Percentiles rank a stretch among this genome's conserved stretches.
Evolutionary conservation across 768 basidiomycete species (phyloP).

Genomic region (Boletus vinaceobasis): DNA sequence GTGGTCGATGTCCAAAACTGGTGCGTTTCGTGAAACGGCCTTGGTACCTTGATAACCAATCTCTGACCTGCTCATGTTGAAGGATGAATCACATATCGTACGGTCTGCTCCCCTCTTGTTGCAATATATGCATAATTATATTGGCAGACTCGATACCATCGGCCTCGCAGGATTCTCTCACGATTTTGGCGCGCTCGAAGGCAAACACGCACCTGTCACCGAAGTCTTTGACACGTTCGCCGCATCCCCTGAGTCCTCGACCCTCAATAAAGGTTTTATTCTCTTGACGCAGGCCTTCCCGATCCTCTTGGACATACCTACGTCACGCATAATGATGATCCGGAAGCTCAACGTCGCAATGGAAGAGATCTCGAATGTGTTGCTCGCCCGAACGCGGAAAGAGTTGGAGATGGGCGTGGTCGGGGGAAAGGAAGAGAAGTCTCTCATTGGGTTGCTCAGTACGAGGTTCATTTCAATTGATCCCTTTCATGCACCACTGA

Average conservation of each 20-base stretch:
- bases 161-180: too few species aligned
- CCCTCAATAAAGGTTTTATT: conserved; percentile 30
- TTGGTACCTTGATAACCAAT: not conserved
- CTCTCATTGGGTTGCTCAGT: conserved; percentile 28
- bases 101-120: not conserved
- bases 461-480: conserved; percentile 6
- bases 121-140: not conserved
- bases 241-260: conserved; percentile 14
- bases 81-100: not conserved
- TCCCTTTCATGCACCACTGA: conserved; percentile 6
- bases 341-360: conserved; percentile 33
- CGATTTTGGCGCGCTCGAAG: conserved; percentile 33
- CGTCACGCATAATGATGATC: conserved; percentile 5
- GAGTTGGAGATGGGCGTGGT: conserved; percentile 27
- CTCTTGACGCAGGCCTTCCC: conserved; percentile 39
- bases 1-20: conserved; percentile 38
- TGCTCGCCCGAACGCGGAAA: conserved; percentile 35
- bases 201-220: conserved; percentile 41
- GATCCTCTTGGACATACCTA: conserved; percentile 33
- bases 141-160: not conserved
- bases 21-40: not conserved
- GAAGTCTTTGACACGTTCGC: conserved; percentile 38
- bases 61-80: not conserved
- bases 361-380: conserved; percentile 37
- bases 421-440: conserved; percentile 20